Conservation (phyloP, 192 early-diverging fungal genomes). For the Umbelopsis sp. region DNA sequence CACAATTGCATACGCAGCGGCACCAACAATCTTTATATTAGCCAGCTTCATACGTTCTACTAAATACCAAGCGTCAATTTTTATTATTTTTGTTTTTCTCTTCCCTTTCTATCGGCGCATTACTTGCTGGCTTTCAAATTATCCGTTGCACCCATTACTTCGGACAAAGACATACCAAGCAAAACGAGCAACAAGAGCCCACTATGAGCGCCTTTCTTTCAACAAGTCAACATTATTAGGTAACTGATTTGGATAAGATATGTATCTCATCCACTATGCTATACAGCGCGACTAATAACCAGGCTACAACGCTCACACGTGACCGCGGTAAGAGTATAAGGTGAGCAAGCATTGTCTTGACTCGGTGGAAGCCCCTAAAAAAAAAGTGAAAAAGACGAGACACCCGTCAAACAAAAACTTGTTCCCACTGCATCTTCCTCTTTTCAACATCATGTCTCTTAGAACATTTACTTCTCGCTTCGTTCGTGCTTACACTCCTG, state of each 20-base stretch:
- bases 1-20: too few species aligned
- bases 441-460: conserved; percentile 23
- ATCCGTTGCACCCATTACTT: neutral
- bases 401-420: conserved; percentile 19
- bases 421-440: conserved; percentile 21
- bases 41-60: too few species aligned
- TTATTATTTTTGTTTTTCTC: neutral
- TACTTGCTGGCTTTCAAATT: neutral
- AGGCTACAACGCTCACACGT: neutral
- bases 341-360: conserved; percentile 11
- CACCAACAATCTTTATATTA: too few species aligned
- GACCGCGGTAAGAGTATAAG: conserved; percentile 10
- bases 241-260: neutral
- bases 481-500: conserved; percentile 28
- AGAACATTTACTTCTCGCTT: conserved; percentile 25
- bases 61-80: neutral
- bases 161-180: too few species aligned
- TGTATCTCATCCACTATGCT: neutral
- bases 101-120: neutral
- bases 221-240: neutral
- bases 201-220: neutral
- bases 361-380: conserved; percentile 21
- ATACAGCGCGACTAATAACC: neutral
- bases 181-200: neutral
- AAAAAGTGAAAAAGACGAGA: conserved; percentile 16